Conservation (phyloP, 2,329 filamentous ascomycete species). For the Scedosporium apiospermum region DNA sequence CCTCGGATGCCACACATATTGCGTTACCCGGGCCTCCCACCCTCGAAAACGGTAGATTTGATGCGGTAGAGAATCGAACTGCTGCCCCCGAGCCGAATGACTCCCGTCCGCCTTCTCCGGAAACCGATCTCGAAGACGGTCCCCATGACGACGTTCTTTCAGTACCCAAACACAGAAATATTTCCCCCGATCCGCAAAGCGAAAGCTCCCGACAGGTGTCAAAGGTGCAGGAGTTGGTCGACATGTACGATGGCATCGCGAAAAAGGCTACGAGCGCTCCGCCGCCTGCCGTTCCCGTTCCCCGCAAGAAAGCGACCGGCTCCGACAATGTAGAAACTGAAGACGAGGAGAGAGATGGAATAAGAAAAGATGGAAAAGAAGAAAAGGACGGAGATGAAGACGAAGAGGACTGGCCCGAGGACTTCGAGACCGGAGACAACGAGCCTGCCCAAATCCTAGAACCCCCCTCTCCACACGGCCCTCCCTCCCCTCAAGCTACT, state of each 20-base stretch:
- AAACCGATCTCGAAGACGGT: background rate
- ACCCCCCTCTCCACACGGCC: slow-evolving; percentile 6
- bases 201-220: slow-evolving; percentile 20
- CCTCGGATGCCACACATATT: too few species aligned
- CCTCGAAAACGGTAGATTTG: too few species aligned
- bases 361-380: background rate
- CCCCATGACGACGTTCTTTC: background rate
- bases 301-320: background rate
- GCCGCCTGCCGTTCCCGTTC: background rate
- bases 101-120: background rate
- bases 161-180: background rate
- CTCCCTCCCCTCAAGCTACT: background rate
- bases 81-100: background rate
- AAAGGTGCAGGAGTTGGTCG: slow-evolving; percentile 41
- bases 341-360: background rate
- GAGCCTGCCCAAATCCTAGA: slow-evolving; percentile 4
- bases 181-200: background rate
- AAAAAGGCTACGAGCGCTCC: slow-evolving; percentile 9
- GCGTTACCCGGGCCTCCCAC: too few species aligned
- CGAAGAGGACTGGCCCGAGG: slow-evolving; percentile 3
- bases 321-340: background rate
- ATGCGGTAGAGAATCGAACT: too few species aligned
- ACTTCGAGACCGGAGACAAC: slow-evolving; percentile 6
- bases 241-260: slow-evolving; percentile 37
- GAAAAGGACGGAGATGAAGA: background rate